Base-by-base conservation (phyloP, 805 yeast species). In the Nakazawaea ernobii region DNA sequence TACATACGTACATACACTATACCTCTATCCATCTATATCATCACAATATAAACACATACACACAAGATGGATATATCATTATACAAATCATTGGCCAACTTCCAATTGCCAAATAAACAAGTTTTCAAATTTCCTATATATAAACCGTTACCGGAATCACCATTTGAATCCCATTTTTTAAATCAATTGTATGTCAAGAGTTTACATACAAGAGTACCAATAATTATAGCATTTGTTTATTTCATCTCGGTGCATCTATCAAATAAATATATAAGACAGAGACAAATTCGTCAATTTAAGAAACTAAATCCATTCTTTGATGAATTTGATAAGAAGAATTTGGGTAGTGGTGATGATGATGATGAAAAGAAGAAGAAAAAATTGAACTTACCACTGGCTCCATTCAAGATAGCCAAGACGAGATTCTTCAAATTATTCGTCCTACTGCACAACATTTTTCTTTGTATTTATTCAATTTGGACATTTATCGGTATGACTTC, bases 391-490 rank as follows among this genome's bases (percentile, higher is more conserved):
- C 74, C 77, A 6, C 66, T 82, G 4, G 82, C 78, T 17, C 88
- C 90, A 2, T 69, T 67, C 48, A 46, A 59, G 8, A 61, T 84
- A 42, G 68, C 86, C 11, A 67, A 63, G 29, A 65, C 74, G 14
- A 45, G 51, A 2, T 35, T 61, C 11, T 83, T 84, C 71, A 77
- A 75, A 59, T 41, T 63, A 30, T 71, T 82, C 44, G 87, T 83
- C 27, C 60, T 82, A 13, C 53, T 78, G 36, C 90, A 83, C 64
- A 83, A 83, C 59, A 53, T 80, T 20, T 71, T 75, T 39, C 72
- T 83, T 33, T 82, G 88, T 59, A 66, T 67, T n/a, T 83, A 82
- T 63, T 82, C 87, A 2, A 73, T 74, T 29, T 82, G 87, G 87
- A 82, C 89, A 8, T 82, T 82, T 52, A 41, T 78, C 20, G 86